A percentile compares a stretch with the other conserved stretches of the same genome.
phyloP scores from a whole-genome alignment of 202 grass and related monocot genomes.

The Hordeum pubiflorum region DNA sequence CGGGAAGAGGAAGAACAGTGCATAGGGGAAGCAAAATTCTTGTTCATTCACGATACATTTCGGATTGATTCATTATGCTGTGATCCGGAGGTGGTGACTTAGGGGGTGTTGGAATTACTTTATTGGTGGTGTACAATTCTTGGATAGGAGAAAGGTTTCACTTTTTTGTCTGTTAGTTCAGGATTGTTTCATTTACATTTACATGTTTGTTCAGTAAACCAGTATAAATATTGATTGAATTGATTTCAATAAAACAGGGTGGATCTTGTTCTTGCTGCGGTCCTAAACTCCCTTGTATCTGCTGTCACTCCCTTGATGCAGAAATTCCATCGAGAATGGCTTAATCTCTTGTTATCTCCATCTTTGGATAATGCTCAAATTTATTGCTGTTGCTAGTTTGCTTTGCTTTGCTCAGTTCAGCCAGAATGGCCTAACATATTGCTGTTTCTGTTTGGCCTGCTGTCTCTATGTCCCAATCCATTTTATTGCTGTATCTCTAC shows the following conservation, averaged over 20 bases:
- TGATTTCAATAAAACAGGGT: constrained; percentile 28
- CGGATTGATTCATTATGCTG: constrained; percentile 60
- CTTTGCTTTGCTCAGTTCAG: background rate
- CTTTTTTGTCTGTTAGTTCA: constrained; percentile 36
- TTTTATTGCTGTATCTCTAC: background rate
- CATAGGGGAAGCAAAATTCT: constrained; percentile 23
- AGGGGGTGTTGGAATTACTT: constrained; percentile 34
- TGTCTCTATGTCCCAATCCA: background rate
- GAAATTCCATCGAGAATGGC: background rate
- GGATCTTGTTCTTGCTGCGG: background rate
- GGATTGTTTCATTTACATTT: constrained; percentile 41
- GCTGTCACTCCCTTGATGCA: background rate
- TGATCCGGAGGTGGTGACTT: constrained; percentile 22
- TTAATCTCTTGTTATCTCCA: background rate
- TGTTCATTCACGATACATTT: constrained; percentile 33
- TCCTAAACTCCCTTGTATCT: background rate
- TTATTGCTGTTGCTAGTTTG: background rate
- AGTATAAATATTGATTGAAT: constrained; percentile 42
- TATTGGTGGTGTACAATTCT: constrained; percentile 64
- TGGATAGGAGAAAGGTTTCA: constrained; percentile 50
- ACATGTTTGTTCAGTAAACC: constrained; percentile 32
- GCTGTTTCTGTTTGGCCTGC: background rate
- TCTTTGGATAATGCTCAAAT: background rate
- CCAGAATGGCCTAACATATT: background rate
- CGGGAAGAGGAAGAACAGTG: background rate